Percentiles rank a stretch among this genome's conserved stretches.
Conservation (phyloP, 192 early-diverging fungal species). For the Entomortierella lignicola region DNA sequence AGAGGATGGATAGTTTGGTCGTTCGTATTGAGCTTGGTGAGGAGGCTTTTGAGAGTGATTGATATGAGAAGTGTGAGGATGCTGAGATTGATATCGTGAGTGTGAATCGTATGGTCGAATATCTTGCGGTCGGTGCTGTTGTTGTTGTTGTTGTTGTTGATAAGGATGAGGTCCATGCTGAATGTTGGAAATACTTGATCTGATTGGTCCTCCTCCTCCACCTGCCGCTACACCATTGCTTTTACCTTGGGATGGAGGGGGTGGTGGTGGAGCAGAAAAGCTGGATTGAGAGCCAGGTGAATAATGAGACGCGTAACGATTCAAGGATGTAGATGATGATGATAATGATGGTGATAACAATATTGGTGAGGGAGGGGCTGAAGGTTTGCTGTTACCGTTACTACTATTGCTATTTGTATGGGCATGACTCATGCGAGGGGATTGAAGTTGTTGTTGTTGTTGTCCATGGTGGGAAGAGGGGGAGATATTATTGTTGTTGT, state of each 20-base stretch:
- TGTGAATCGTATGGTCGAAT: background rate
- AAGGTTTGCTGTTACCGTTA: background rate
- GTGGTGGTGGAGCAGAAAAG: slow-evolving; percentile 28
- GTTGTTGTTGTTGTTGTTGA: slow-evolving; percentile 3
- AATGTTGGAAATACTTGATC: background rate
- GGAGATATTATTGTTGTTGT: background rate
- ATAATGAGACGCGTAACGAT: background rate
- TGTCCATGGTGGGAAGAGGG: background rate
- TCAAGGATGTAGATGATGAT: background rate
- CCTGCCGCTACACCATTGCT: background rate
- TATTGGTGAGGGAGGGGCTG: background rate
- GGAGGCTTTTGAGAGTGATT: slow-evolving; percentile 2
- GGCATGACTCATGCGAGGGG: too few species aligned
- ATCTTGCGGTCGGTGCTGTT: background rate
- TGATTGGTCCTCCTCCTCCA: slow-evolving; percentile 10
- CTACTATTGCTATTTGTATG: background rate
- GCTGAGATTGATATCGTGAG: slow-evolving; percentile 11
- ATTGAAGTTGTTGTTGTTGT: background rate
- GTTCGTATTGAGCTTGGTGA: background rate
- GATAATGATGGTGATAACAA: background rate
- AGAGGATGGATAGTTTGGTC: background rate
- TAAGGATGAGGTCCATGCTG: background rate
- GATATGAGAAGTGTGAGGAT: background rate
- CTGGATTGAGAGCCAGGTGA: slow-evolving; percentile 7
- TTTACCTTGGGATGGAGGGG: background rate